Base-by-base conservation (phyloP, 2,329 filamentous ascomycete genomes). In the Alternaria ethzedia region DNA sequence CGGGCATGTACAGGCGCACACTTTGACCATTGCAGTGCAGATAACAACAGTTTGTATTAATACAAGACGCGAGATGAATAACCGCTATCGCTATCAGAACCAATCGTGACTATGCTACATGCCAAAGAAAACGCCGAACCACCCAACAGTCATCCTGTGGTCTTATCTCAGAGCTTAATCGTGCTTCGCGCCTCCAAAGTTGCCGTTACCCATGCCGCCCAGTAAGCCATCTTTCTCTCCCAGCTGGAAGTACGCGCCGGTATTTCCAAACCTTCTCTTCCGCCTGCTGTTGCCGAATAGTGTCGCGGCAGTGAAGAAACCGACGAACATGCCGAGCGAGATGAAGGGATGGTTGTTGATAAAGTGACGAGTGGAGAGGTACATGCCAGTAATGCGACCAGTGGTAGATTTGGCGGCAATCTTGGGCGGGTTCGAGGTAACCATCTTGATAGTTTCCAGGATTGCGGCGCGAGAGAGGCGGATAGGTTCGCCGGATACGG, bases 401-500 rank as follows among this genome's bases (percentile, higher is more conserved):
- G 92, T 89, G n/a, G 92, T 94, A 66, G 91, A 88, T 83, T 95
- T 96, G 30, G 91, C 85, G 74, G 87, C 86, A 78, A 96, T 91
- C 76, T 89, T 88, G 50, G 91, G 87, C 52, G 90, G 90, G 52
- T 86, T 87, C 23, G 87, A 84, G 10, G 91, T 87, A 64, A 93
- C 86, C 76, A 92, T 91, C 72, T 87, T 87, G 58, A 94, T 84
- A 13, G 94, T 97, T 81, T 97, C 94, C 65, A 97, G 88, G 76
- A 97, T 97, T 4, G 92, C 94, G 5, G 93, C 95, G 66, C 96
- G 91, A 25, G 91, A 96, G 57, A 94, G 91, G 71, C 94, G 90
- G 76, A 99, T 98, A 66, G 91, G 88, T 80, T 96, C 95, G 69
- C 94, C 95, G 3, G 93, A 96, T 65, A 91, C 90, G 50, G 94